These are phyloP conservation scores for Senna siamea DNA, from an alignment of 306 rosid genomes.

Conservation along the genomic window DNA sequence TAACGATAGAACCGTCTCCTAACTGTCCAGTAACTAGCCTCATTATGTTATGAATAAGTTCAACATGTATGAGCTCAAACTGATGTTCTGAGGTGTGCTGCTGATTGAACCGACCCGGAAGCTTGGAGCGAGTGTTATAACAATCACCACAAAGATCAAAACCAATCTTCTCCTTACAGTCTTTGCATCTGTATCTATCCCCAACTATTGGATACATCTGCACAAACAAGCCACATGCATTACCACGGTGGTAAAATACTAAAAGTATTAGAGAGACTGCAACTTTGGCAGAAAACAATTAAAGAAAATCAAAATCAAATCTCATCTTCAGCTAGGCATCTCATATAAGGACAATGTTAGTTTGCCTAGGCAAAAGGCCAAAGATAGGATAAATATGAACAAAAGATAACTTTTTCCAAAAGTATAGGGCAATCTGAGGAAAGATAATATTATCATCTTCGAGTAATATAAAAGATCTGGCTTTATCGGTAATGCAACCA, in stretches of 20 bases:
- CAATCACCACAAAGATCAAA: slow-evolving; percentile 87
- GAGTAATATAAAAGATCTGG: slow-evolving; percentile 14
- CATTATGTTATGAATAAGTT: not conserved
- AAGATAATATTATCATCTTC: slow-evolving; percentile 22
- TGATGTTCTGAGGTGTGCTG: slow-evolving; percentile 82
- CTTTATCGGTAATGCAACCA: slow-evolving; percentile 1
- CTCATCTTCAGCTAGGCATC: not conserved
- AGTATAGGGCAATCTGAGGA: not conserved
- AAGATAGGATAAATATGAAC: not conserved
- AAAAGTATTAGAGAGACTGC: not conserved
- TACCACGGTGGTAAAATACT: slow-evolving; percentile 14
- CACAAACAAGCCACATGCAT: slow-evolving; percentile 20
- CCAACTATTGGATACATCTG: slow-evolving; percentile 79
- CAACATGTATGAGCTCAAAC: slow-evolving; percentile 41
- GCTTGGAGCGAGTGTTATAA: slow-evolving; percentile 64
- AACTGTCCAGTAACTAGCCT: not conserved
- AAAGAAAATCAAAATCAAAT: not conserved
- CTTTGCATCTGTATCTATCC: slow-evolving; percentile 75
- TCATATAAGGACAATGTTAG: not conserved
- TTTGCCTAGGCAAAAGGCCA: not conserved
- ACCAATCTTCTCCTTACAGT: slow-evolving; percentile 66
- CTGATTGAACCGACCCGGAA: slow-evolving; percentile 94
- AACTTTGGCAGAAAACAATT: not conserved
- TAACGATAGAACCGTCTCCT: slow-evolving; percentile 24
- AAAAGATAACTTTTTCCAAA: not conserved